Conservation (phyloP, 2,329 filamentous ascomycete genomes). For the Didymella segeticola region DNA sequence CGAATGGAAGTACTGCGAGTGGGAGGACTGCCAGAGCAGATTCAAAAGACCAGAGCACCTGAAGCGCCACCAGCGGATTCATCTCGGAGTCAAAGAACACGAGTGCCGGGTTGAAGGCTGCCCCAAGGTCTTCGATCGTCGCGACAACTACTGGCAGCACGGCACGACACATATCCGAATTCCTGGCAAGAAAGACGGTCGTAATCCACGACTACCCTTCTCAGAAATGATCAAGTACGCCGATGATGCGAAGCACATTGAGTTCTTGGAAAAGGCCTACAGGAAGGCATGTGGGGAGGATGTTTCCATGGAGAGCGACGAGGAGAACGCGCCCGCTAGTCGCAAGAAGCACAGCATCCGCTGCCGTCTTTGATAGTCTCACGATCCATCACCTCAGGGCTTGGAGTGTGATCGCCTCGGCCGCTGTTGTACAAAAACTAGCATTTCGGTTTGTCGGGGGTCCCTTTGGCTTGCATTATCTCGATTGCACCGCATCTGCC, state of each 20-base stretch:
- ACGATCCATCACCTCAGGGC: constrained; percentile 4
- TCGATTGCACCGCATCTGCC: constrained; percentile 19
- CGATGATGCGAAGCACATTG: constrained; percentile 37
- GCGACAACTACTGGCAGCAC: constrained; percentile 47
- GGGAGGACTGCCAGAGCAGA: constrained; percentile 9
- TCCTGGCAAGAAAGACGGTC: constrained; percentile 37
- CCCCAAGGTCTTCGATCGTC: constrained; percentile 36
- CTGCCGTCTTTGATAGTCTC: constrained; percentile 11
- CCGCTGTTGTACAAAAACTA: constrained; percentile 19
- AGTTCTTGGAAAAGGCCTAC: constrained; percentile 37
- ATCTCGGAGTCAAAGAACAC: constrained; percentile 28
- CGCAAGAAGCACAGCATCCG: constrained; percentile 7
- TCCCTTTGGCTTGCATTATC: constrained; percentile 20
- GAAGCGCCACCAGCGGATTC: constrained; percentile 38
- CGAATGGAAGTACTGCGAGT: constrained; percentile 18
- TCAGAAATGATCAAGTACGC: constrained; percentile 32
- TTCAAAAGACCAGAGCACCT: constrained; percentile 43
- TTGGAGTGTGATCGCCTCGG: constrained; percentile 4
- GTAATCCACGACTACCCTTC: constrained; percentile 34
- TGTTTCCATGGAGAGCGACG: constrained; percentile 21
- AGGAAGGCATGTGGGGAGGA: constrained; percentile 25
- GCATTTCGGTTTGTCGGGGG: constrained; percentile 23
- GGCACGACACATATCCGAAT: constrained; percentile 37
- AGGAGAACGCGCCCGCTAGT: constrained; percentile 2
- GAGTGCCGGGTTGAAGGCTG: constrained; percentile 33